Evolutionary conservation across 2,329 filamentous ascomycete genomes (phyloP).

Genomic region (Lizonia empirigonia): DNA sequence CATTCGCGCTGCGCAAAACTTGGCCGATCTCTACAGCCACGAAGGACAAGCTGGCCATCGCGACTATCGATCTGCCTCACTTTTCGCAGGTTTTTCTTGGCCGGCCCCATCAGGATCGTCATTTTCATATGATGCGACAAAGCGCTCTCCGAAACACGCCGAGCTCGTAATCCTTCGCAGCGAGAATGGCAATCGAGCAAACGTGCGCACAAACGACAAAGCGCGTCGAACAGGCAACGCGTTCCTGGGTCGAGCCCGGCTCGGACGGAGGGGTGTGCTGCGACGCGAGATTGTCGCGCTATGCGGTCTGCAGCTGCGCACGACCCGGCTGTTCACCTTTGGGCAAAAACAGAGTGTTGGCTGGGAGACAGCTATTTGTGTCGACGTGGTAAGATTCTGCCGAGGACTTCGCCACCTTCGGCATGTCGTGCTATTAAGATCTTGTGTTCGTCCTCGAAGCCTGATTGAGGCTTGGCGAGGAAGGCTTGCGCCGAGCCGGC

Average conservation of each 20-base stretch:
- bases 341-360: slow-evolving; percentile 1
- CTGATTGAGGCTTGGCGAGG: no score
- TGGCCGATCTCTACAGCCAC: neutral
- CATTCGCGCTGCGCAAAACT: neutral
- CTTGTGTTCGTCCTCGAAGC: no score
- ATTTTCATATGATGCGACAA: slow-evolving; percentile 10
- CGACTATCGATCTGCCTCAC: slow-evolving; percentile 16
- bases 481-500: no score
- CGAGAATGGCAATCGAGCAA: slow-evolving; percentile 1
- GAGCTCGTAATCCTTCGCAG: slow-evolving; percentile 1
- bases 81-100: slow-evolving; percentile 13
- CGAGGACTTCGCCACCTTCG: neutral
- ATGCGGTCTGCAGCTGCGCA: neutral
- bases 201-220: slow-evolving; percentile 5
- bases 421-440: no score
- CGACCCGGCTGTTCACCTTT: neutral
- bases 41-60: neutral
- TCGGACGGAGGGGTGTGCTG: slow-evolving; percentile 7
- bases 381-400: neutral
- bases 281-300: slow-evolving; percentile 15
- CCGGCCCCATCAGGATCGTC: slow-evolving; percentile 16
- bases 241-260: slow-evolving; percentile 7
- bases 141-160: slow-evolving; percentile 8
- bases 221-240: slow-evolving; percentile 19
- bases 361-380: slow-evolving; percentile 2